Evolutionary conservation across 2,329 filamentous ascomycete genomes (phyloP), one percentile per base, ranked within the genome.

Genomic region (Lecanosticta acicola): DNA sequence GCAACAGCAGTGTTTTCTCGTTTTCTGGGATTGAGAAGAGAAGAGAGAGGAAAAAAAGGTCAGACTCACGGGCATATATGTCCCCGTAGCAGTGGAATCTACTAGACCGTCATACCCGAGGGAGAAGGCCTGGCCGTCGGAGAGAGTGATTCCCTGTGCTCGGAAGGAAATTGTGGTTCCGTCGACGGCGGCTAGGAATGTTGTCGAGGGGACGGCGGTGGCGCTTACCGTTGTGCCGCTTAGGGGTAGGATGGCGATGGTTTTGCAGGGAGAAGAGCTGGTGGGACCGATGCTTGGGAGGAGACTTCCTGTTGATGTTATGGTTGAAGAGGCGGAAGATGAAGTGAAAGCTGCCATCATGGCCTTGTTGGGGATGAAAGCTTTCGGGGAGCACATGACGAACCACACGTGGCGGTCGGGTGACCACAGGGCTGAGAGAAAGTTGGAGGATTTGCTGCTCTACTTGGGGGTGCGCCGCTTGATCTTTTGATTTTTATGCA

Each of bases 81-180:
- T 36, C 2, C 24, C 53, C 14, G 53, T 56, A 9, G 49, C 54
- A 1, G 44, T 50, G 13, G 35, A 34, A 14, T 50, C 49, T 11
- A 48, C 42, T 2, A 56, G 41, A 5, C 54, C 54, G 20, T 56
- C 35, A 43, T 43, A 53, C 3, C 51, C 51, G 3, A 54, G 40
- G 35, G 46, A 53, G 18, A 56, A 39, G 32, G 43, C 43, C 19
- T 46, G 26, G 11, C 54, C 54, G 29, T 50, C 26, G 33, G 20
- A 39, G 18, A 56, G 48, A 3, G 49, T 54, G 37, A 56, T 50
- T 33, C 49, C 49, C 3, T 46, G 21, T 5, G 44, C 16, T 9
- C 49, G 46, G 32, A 41, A 54, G 29, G 51, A 47, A 3, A 54
- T 43, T 8, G 53, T 56, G 3, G 48, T 54, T 21, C 49, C 51